phyloP scores from a whole-genome alignment of 768 basidiomycete species.

The Leucocoprinus birnbaumii region DNA sequence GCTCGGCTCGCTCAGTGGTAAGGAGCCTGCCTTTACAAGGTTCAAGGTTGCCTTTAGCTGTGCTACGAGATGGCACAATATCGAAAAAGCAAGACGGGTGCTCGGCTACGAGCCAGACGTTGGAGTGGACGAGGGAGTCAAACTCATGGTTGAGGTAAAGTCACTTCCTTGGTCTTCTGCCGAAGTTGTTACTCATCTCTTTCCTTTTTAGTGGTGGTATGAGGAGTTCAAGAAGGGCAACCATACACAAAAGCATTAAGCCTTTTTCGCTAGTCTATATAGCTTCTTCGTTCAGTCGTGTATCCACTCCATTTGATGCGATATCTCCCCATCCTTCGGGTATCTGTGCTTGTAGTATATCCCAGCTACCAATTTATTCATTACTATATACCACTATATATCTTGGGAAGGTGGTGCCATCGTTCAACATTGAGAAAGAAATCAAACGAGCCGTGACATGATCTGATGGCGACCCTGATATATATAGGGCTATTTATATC shows the following conservation, averaged over 20 bases:
- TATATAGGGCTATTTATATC: slow-evolving; percentile 11
- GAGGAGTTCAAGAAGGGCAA: slow-evolving; percentile 35
- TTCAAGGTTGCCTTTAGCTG: slow-evolving; percentile 83
- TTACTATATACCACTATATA: background rate
- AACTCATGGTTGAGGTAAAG: slow-evolving; percentile 70
- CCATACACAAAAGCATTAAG: slow-evolving; percentile 37
- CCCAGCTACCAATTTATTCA: no score
- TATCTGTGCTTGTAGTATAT: background rate
- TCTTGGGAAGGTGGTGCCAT: no score
- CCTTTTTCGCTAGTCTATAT: background rate
- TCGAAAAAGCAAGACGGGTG: slow-evolving; percentile 88
- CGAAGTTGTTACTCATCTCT: background rate
- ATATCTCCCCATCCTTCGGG: background rate
- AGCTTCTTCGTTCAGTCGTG: background rate
- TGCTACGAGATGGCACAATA: slow-evolving; percentile 85
- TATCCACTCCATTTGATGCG: background rate
- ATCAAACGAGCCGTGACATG: background rate
- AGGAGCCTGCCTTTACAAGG: slow-evolving; percentile 81
- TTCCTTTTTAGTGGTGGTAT: slow-evolving; percentile 46
- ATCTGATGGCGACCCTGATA: slow-evolving; percentile 10
- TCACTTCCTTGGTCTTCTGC: background rate
- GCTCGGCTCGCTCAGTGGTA: slow-evolving; percentile 69
- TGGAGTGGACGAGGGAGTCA: slow-evolving; percentile 84
- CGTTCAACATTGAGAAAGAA: background rate
- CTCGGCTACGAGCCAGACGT: slow-evolving; percentile 93